Conservation (phyloP, 495 filamentous ascomycete species). For the Daldinia vernicosa region DNA sequence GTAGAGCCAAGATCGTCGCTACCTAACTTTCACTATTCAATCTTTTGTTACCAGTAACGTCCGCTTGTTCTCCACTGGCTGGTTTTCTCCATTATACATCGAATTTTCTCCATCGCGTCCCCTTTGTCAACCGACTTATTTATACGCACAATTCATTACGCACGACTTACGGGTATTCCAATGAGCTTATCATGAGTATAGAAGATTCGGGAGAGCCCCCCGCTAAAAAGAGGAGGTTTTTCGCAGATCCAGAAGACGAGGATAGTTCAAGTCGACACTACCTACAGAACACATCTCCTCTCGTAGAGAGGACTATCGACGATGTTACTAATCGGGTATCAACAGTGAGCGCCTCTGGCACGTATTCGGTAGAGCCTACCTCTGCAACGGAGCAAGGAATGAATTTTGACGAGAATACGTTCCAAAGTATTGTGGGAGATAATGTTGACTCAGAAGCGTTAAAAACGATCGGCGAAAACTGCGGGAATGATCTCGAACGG, state of each 20-base stretch:
- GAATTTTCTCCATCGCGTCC: neutral
- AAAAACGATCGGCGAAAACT: constrained; percentile 62
- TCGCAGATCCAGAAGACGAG: constrained; percentile 65
- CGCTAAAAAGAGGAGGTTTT: constrained; percentile 83
- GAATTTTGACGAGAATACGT: constrained; percentile 72
- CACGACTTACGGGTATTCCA: neutral
- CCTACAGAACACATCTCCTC: constrained; percentile 31
- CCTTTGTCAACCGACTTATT: neutral
- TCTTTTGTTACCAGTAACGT: neutral
- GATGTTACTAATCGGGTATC: constrained; percentile 14
- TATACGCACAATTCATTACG: neutral
- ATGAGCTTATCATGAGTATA: constrained; percentile 60
- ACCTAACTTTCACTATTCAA: neutral
- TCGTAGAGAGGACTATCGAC: constrained; percentile 35
- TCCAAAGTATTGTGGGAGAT: constrained; percentile 76
- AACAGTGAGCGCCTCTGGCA: neutral
- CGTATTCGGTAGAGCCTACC: neutral
- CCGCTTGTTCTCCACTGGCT: neutral
- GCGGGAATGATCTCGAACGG: constrained; percentile 68
- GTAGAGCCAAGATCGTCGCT: neutral
- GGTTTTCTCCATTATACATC: neutral
- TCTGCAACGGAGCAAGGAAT: constrained; percentile 15
- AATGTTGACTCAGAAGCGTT: constrained; percentile 64
- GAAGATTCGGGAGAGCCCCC: constrained; percentile 68
- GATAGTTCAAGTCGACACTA: constrained; percentile 13